Conservation (phyloP, 805 yeast species). For the Candida namnaoensis region DNA sequence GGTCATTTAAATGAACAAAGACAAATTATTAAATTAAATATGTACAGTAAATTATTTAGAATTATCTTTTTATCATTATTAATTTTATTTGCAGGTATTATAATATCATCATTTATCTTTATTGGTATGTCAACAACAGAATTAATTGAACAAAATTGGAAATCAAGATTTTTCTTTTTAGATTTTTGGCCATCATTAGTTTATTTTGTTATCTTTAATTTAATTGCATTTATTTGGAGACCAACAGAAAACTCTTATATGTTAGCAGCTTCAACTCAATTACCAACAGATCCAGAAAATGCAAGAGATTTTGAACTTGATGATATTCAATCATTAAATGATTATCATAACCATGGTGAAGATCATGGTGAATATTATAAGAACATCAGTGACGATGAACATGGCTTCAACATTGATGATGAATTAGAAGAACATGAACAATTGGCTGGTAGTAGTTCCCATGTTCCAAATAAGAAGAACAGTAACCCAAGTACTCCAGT, state of each 20-base stretch:
- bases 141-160: constrained; percentile 84
- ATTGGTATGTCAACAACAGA: constrained; percentile 70
- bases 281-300: constrained; percentile 71
- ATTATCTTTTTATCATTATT: constrained; percentile 68
- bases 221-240: constrained; percentile 90
- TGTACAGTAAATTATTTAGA: constrained; percentile 74
- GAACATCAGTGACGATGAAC: constrained; percentile 8
- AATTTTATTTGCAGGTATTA: constrained; percentile 60
- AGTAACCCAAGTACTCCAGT: not conserved
- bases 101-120: constrained; percentile 60
- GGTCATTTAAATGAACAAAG: constrained; percentile 71
- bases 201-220: constrained; percentile 74
- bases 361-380: constrained; percentile 20
- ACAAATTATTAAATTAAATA: constrained; percentile 81
- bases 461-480: no score
- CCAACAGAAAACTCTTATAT: constrained; percentile 94
- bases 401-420: not conserved
- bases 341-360: constrained; percentile 22
- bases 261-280: constrained; percentile 89
- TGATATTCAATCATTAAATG: constrained; percentile 35
- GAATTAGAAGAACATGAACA: not conserved
- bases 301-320: constrained; percentile 62
- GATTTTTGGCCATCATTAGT: constrained; percentile 95
- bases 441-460: no score
- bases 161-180: constrained; percentile 74